Base-by-base conservation (phyloP, 2,329 filamentous ascomycete genomes). In the Pseudopyrenochaeta lycopersici region DNA sequence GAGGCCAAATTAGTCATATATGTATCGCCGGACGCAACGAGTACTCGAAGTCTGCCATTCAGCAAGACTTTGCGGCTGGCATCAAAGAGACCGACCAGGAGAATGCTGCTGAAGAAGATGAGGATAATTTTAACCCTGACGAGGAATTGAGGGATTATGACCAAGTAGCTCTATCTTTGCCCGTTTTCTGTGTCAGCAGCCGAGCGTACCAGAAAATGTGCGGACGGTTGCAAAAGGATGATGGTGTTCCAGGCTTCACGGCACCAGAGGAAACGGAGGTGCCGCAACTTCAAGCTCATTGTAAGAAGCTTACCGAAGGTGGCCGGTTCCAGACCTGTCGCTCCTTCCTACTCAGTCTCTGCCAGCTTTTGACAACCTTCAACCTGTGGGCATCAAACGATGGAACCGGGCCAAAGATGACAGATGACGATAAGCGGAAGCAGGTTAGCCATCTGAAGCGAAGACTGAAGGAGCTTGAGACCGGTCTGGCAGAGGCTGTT, bases 131-230 rank as follows among this genome's bases (percentile, higher is more conserved):
- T 59, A 74, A 87, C 56, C 83, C 84, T 0, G 79, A 83, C 1
- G 64, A 80, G n/a, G 81, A 86, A 6, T 39, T 77, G 2, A 79
- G 85, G 9, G 81, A 89, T 61, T 89, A 89, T 46, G 79, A 84
- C 0, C 71, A 84, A 38, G 79, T 88, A 7, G 85, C 84, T 0
- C 70, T 70, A 7, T 78, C 76, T 0, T 75, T 90, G 0, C 82
- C 85, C 0, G 86, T 90, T 1, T 90, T 88, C 63, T 89, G 86
- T 56, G 84, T 89, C 14, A 87, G 84, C 52, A 84, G 83, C 41
- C 77, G 83, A 39, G 86, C 82, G 0, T 90, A 88, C 48, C 86
- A 90, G 60, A 85, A 86, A 61, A 71, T 89, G n/a, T 76, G 78
- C 33, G 84, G 83, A 1, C 78, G 83, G 3, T 65, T 88, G 7